Evolutionary conservation across 2,329 filamentous ascomycete species (phyloP).

Genomic region (Fusarium oxysporum): DNA sequence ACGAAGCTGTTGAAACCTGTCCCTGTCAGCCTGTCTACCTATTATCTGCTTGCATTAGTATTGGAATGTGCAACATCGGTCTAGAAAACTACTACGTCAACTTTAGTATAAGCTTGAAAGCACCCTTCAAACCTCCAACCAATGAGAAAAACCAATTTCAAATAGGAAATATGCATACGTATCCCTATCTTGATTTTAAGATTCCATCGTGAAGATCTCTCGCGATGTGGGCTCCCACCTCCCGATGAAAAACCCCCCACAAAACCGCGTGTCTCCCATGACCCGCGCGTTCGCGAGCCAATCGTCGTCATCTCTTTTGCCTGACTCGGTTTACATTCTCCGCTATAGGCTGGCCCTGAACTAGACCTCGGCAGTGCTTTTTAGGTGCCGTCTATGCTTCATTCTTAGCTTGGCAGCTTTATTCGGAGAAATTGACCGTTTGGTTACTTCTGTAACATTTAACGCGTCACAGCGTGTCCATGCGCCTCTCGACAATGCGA

Average conservation of each 20-base stretch:
- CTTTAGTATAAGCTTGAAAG: background rate
- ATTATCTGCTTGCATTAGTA: background rate
- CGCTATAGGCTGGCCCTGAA: conserved; percentile 6
- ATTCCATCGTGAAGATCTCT: background rate
- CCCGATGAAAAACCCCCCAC: background rate
- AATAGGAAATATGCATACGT: background rate
- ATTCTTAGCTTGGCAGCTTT: conserved; percentile 6
- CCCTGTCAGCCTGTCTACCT: background rate
- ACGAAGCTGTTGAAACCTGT: background rate
- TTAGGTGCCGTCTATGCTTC: conserved; percentile 15
- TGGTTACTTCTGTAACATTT: background rate
- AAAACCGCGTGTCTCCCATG: background rate
- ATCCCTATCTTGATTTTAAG: background rate
- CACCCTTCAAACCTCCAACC: background rate
- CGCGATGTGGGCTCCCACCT: conserved; percentile 24
- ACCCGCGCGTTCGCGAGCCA: background rate
- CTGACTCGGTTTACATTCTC: conserved; percentile 3
- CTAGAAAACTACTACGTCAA: background rate
- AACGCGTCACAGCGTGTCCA: conserved; percentile 16
- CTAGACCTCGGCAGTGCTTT: conserved; percentile 10
- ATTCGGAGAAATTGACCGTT: background rate
- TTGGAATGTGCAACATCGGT: background rate
- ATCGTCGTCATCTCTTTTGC: background rate
- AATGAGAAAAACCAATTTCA: background rate
- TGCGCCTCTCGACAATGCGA: conserved; percentile 2